Base-by-base conservation (phyloP, 495 filamentous ascomycete genomes). In the Penicillium longicatenatum region DNA sequence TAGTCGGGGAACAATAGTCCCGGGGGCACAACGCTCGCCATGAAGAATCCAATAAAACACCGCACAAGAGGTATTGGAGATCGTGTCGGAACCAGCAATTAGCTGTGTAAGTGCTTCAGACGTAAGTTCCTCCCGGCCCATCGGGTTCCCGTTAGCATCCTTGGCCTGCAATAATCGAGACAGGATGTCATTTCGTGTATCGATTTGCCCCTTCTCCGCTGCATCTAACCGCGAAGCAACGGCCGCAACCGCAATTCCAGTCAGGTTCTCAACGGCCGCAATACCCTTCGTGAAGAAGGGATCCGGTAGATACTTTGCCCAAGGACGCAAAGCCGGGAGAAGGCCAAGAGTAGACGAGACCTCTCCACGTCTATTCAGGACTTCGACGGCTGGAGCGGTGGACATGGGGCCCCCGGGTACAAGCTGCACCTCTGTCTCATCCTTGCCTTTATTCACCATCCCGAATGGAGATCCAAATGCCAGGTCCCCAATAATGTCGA, bases 71-170 rank as follows among this genome's bases (percentile, higher is more conserved):
- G 89, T 89, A 69, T 93, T 93, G 54, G 82, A 86, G 0, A 89
- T 91, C 0, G 90, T 93, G 68, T 93, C 90, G 31, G 82, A 86
- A 16, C 90, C 90, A 4, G 90, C 90, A 58, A 93, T 93, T 17
- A 93, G 78, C 66, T 92, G 89, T 0, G 90, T 93, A 4, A 92
- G 73, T 0, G 90, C 90, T 67, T 93, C 90, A 16, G 89, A 89
- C 4, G 86, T 89, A 39, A 92, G 79, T 61, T 93, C 90, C 57
- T 83, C 75, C 5, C 86, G 79, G 0, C 86, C 82, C 16, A 93
- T 78, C 4, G 82, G 84, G 19, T 85, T 66, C 31, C 89, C 90
- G 44, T 84, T 86, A 11, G 88, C 87, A 69, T 93, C 90, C 37
- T 84, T 84, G 24, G 87, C 89, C 67, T 93, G 86, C 75, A 91